phyloP scores from a whole-genome alignment of 768 basidiomycete genomes.

The Tricholoma furcatifolium region DNA sequence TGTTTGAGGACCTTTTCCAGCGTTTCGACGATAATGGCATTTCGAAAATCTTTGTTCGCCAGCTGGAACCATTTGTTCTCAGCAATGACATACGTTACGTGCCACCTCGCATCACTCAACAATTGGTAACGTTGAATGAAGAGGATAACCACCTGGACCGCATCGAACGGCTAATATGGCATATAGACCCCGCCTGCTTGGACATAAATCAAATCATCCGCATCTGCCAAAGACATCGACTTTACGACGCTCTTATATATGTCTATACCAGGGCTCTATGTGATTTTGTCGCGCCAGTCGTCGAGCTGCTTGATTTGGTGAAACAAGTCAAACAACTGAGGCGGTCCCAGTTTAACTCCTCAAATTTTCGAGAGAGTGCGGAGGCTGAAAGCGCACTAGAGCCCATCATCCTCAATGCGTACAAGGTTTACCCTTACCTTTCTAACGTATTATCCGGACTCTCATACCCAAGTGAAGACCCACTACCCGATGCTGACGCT shows the following conservation, averaged over 20 bases:
- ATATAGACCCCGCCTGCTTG: conserved; percentile 86
- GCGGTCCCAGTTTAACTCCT: conserved; percentile 30
- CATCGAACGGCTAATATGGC: conserved; percentile 92
- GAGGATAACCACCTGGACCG: conserved; percentile 66
- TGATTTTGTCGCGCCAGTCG: conserved; percentile 88
- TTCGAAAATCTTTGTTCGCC: conserved; percentile 74
- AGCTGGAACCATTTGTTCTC: conserved; percentile 82
- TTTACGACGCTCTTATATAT: conserved; percentile 94
- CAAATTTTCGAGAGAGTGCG: conserved; percentile 25
- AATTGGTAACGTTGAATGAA: conserved; percentile 76
- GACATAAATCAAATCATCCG: conserved; percentile 92
- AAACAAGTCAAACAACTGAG: conserved; percentile 62
- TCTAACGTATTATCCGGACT: conserved; percentile 78
- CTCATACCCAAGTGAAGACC: conserved; percentile 82
- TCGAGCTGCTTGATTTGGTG: conserved; percentile 79
- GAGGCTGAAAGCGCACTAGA: conserved; percentile 45
- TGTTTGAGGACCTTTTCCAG: conserved; percentile 94
- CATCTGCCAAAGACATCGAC: conserved; percentile 77
- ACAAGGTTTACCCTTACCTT: conserved; percentile 91
- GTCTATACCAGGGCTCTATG: conserved; percentile 86
- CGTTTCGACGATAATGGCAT: conserved; percentile 85
- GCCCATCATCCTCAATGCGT: conserved; percentile 66
- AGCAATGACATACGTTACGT: conserved; percentile 68
- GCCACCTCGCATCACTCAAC: conserved; percentile 87
- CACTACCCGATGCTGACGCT: conserved; percentile 64